Percentiles rank a stretch among this genome's conserved stretches.
Evolutionary conservation across 495 filamentous ascomycete species (phyloP).

Genomic region (Xylaria castorea): DNA sequence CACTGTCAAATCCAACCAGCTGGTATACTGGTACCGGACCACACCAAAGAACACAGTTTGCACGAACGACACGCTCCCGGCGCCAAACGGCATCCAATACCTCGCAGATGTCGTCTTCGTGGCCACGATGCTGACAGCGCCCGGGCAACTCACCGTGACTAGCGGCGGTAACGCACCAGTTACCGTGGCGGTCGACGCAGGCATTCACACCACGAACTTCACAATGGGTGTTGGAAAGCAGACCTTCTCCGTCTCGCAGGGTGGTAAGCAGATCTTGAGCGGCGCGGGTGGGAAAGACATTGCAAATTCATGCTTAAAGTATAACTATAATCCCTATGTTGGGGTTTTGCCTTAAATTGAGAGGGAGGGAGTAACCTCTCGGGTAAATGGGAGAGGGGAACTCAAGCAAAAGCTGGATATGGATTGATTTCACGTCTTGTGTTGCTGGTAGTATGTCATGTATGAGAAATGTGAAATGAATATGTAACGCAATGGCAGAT

Average conservation of each 20-base stretch:
- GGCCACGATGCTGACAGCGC: constrained; percentile 55
- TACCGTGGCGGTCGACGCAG: constrained; percentile 56
- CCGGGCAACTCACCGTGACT: constrained; percentile 53
- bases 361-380: background rate
- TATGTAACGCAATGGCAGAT: background rate
- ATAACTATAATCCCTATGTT: constrained; percentile 66
- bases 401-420: background rate
- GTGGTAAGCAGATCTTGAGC: constrained; percentile 49
- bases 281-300: constrained; percentile 59
- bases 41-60: constrained; percentile 52
- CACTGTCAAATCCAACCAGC: constrained; percentile 46
- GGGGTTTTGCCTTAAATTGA: constrained; percentile 33
- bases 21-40: constrained; percentile 64
- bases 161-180: constrained; percentile 55
- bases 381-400: background rate
- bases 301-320: constrained; percentile 58
- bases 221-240: constrained; percentile 62
- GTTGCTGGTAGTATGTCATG: background rate
- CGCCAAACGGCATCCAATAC: constrained; percentile 57
- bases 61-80: constrained; percentile 59
- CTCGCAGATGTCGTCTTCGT: constrained; percentile 62
- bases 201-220: constrained; percentile 46
- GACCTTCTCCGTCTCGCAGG: constrained; percentile 54
- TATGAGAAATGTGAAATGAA: background rate
- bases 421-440: background rate